Base-by-base conservation (phyloP, 495 filamentous ascomycete genomes). In the Xylaria telfairii region DNA sequence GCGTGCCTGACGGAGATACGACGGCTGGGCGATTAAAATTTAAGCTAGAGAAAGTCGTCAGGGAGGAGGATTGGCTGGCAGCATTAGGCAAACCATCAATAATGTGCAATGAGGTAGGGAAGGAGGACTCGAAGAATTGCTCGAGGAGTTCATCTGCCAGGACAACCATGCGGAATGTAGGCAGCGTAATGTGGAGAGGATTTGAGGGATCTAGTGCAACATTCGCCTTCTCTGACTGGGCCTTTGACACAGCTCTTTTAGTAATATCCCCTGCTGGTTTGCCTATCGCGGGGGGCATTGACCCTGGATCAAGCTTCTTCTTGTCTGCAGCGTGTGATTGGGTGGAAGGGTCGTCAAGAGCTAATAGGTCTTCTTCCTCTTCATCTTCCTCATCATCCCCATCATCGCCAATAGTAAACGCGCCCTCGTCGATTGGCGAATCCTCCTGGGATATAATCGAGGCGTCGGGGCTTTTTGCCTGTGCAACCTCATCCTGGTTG, bases 161-260 rank as follows among this genome's bases (percentile, higher is more conserved):
- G 54, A 99, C 91, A 30, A 99, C 93, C 96, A 99, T 99, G 73
- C 96, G 92, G 87, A 99, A 99, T 26, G 96, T 99, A 0, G 96
- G 96, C 10, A 99, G 89, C 9, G 96, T 98, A 77, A 99, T 98
- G 79, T 97, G 91, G 0, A 99, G 87, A 0, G 96, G 96, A 68
- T 96, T 94, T 53, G 91, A 88, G 0, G 96, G 96, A 78, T 99
- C 94, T 6, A 99, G 90, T 30, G 96, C 96, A 19, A 90, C 87
- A 76, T 99, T 99, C 32, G 94, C 94, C 24, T 86, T 84, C 73
- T 86, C 86, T 1, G 86, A 83, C 77, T 87, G 81, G n/a, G 84
- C 83, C 73, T 85, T 83, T 64, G 88, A 86, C 68, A 83, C 82
- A 24, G 82, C 79, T 53, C 84, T 75, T 41, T 77, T 79, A 4